Conservation (phyloP, 345 rosid species). For the Ricinus communis region DNA sequence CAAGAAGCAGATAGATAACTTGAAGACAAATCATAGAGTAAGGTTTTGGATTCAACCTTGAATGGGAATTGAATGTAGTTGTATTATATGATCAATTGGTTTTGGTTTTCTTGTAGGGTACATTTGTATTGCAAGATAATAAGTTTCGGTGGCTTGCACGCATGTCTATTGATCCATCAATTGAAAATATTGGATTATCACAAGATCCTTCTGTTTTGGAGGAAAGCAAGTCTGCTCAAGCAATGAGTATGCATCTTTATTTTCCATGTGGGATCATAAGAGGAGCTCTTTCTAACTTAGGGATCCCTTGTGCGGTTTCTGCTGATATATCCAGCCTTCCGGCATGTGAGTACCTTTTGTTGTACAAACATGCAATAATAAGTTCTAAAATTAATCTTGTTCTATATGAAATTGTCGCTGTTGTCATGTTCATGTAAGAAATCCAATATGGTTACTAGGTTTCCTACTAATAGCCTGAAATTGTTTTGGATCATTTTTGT, state of each 20-base stretch:
- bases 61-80: background rate
- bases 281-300: slow-evolving; percentile 95
- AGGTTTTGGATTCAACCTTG: slow-evolving; percentile 5
- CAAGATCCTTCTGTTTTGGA: slow-evolving; percentile 53
- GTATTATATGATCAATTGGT: background rate
- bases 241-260: slow-evolving; percentile 82
- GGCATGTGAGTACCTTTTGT: slow-evolving; percentile 57
- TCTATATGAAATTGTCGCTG: background rate
- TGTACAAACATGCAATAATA: background rate
- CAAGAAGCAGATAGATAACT: slow-evolving; percentile 96
- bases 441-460: background rate
- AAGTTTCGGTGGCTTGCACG: slow-evolving; percentile 83
- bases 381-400: background rate
- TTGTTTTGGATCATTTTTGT: background rate
- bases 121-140: slow-evolving; percentile 97
- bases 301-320: slow-evolving; percentile 94
- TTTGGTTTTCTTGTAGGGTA: slow-evolving; percentile 60
- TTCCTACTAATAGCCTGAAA: background rate
- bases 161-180: slow-evolving; percentile 58
- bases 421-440: background rate
- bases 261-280: slow-evolving; percentile 96
- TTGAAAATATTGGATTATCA: slow-evolving; percentile 41
- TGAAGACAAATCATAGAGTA: slow-evolving; percentile 96
- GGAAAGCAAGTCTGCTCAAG: slow-evolving; percentile 68
- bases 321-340: slow-evolving; percentile 96